Base-by-base conservation (phyloP, 2,329 filamentous ascomycete species). In the Eutypa lata region DNA sequence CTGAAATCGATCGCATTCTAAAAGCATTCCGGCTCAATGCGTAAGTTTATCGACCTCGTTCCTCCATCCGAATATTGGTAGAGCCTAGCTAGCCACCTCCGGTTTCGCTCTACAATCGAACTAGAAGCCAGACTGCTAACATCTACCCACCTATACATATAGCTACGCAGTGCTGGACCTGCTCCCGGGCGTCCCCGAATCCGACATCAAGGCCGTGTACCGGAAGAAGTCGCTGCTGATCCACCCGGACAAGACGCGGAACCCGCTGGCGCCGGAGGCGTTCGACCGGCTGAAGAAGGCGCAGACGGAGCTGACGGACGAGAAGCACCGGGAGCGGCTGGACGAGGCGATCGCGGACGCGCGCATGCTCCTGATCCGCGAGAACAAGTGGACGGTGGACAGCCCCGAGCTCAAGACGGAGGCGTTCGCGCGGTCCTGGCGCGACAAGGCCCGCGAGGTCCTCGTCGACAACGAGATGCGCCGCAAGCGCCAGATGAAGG, bases 191-290 rank as follows among this genome's bases (percentile, higher is more conserved):
- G 91, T 97, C 19, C 86, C 94, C 52, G 93, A 97, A 64, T 92
- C 90, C 54, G 94, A 97, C 75, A 97, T 99, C 79, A 97, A 97
- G 75, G 78, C 87, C 62, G 83, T 84, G 61, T 99, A 97, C 76
- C 92, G 94, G 78, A 92, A 91, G 65, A 97, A 97, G 73, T 99
- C 94, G n/a, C 87, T 99, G 53, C 86, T 99, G 47, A 97, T 99
- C 76, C 94, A 99, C 77, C 94, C 94, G 7, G 94, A 99, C 78
- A 99, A 99, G 73, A 97, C 94, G 52, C 86, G 86, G 66, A 97
- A 99, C 68, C 88, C 91, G 0, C 83, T 80, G 47, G 94, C 94
- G 0, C 93, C 94, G 3, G 94, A 97, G 65, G 94, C 94, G 60
- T 99, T 99, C 68, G 94, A 99, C 73, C 87, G 93, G 10, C 82